phyloP scores from a whole-genome alignment of 495 filamentous ascomycete species.

The Cladorrhinum samala region DNA sequence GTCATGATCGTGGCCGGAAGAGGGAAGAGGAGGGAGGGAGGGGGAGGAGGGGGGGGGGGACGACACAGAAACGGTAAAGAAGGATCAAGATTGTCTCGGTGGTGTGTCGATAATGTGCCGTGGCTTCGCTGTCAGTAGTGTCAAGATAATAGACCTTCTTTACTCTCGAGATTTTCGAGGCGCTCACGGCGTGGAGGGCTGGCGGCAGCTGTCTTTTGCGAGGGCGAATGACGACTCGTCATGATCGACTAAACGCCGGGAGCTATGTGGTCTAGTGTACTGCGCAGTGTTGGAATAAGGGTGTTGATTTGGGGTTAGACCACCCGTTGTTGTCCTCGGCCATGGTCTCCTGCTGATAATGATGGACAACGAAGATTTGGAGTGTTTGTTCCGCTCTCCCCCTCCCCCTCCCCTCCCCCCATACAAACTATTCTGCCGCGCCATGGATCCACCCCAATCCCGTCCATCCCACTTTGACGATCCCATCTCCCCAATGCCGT shows the following conservation, averaged over 20 bases:
- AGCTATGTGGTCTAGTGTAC: background rate
- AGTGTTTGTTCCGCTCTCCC: background rate
- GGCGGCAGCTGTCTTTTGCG: background rate
- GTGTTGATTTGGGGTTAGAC: too few relatives aligned
- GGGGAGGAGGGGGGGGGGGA: too few relatives aligned
- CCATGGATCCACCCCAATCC: too few relatives aligned
- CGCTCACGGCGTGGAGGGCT: background rate
- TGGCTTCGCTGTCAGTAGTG: background rate
- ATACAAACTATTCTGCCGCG: too few relatives aligned
- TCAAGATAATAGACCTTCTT: background rate
- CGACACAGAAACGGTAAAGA: background rate
- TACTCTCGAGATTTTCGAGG: background rate
- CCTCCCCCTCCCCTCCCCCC: too few relatives aligned
- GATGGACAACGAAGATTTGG: background rate
- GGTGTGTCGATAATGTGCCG: too few relatives aligned
- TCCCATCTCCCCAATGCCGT: background rate
- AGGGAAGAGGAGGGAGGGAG: too few relatives aligned
- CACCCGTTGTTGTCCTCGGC: too few relatives aligned
- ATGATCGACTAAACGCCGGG: too few relatives aligned
- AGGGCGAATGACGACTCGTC: background rate
- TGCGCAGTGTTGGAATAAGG: too few relatives aligned
- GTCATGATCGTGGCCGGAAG: background rate
- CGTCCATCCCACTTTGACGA: background rate
- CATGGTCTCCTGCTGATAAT: too few relatives aligned
- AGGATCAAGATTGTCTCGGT: background rate